Conservation (phyloP, 1,284 basidiomycete species). For the Tilletia horrida region DNA sequence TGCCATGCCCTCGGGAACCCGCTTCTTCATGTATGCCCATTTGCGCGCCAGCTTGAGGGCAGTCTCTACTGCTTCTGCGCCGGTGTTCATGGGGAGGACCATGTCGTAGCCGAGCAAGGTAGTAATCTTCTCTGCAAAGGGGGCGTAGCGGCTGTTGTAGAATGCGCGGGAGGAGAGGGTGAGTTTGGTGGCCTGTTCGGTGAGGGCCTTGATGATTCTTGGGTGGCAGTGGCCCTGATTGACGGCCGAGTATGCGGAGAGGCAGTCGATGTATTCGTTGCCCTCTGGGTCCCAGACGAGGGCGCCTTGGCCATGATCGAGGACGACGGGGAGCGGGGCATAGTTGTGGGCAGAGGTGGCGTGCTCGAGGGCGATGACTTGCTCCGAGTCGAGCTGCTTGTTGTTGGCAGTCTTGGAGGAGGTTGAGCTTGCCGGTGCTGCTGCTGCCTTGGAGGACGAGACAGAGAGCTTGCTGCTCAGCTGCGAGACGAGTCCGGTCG, state of each 20-base stretch:
- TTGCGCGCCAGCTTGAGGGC: slow-evolving; percentile 59
- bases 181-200: slow-evolving; percentile 80
- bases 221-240: slow-evolving; percentile 91
- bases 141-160: slow-evolving; percentile 86
- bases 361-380: slow-evolving; percentile 15
- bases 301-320: slow-evolving; percentile 82
- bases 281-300: slow-evolving; percentile 97
- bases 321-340: slow-evolving; percentile 90
- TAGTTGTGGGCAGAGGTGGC: slow-evolving; percentile 64
- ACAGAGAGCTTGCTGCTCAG: neutral
- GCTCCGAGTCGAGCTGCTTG: slow-evolving; percentile 4
- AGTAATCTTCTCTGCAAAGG: slow-evolving; percentile 81
- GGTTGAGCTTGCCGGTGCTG: neutral
- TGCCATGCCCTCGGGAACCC: slow-evolving; percentile 76
- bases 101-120: slow-evolving; percentile 65
- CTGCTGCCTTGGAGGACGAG: neutral
- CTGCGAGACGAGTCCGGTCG: slow-evolving; percentile 6
- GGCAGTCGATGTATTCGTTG: slow-evolving; percentile 64
- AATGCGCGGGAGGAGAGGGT: slow-evolving; percentile 94
- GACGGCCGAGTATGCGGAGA: slow-evolving; percentile 90
- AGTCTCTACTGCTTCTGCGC: slow-evolving; percentile 95
- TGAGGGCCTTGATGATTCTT: slow-evolving; percentile 73
- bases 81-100: slow-evolving; percentile 99
- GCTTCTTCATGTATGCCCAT: slow-evolving; percentile 64
- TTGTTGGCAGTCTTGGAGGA: neutral